Evolutionary conservation across 805 yeast genomes (phyloP), one percentile per base, ranked within the genome.

Genomic region (Lachancea dasiensis): DNA sequence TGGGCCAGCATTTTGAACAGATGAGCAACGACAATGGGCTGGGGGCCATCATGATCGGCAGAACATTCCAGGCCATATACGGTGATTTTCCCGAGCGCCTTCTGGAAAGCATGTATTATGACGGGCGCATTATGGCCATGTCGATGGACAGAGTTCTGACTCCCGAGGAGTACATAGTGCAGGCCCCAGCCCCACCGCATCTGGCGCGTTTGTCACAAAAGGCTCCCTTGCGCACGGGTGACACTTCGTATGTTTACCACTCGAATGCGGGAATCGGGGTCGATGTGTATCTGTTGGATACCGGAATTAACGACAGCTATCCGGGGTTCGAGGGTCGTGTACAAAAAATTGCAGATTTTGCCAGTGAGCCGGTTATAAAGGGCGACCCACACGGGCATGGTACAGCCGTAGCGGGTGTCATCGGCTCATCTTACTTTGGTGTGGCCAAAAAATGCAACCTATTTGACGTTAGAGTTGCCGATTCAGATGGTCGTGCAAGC

Each of bases 401-500:
- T 0, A 86, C 96, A 1, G 95, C 86, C 58, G 94, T 89, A 34
- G 95, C 96, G 0, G 96, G 96, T 4, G 65, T 86, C 9, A 73
- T 86, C 39, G 95, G 90, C 0, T 84, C 95, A 2, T 68, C 64
- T 36, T 74, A 79, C 2, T 87, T 68, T 62, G 97, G 97, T 5
- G 90, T 85, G 3, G 86, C 95, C 15, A 87, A 87, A 56, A 60
- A 72, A 30, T 75, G 74, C 13, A 66, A 68, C 9, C 54, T 86
- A 6, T 65, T 83, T 10, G 90, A 82, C 17, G 77, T 89, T 9
- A 87, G 86, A 52, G 86, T 86, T 0, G 65, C 86, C 36, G 79
- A 80, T 46, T 58, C 58, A 5, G 55, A 56, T 25, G 96, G 97
- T 0, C 73, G 75, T 17, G 96, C 95, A 0, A 68, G 77, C 0